Base-by-base conservation (phyloP, 179 eudicot genomes). In the Carnegiea gigantea region DNA sequence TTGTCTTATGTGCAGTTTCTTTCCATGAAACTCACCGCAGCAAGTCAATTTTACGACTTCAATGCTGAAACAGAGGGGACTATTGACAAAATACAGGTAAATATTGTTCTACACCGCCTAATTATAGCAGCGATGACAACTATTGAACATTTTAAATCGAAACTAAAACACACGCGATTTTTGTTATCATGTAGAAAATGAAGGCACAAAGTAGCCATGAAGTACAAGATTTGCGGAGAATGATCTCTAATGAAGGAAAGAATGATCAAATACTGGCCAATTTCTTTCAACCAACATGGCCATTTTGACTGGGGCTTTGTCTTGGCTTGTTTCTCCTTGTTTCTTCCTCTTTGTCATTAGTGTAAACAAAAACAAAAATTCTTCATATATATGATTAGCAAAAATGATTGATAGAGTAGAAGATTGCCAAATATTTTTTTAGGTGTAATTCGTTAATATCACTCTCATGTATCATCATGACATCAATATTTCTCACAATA, bases 1-100 rank as follows among this genome's bases (percentile, higher is more conserved):
- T 73, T 79, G 14, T 64, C 59, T 64, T 15, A 0, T 74, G 64
- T 12, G 21, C 9, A 87, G 89, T 87, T 87, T 77, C 82, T 87
- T 0, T 87, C 89, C 5, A 84, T 86, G 87, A 84, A 84, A 77
- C 87, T 87, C 75, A 85, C 89, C 18, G 85, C 85, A 13, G 89
- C 87, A 0, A 87, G 89, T 77, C 85, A 85, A 18, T 81, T 79
- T 71, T 40, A 81, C 8, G 88, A 86, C 71, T 86, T 84, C 77
- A 84, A 86, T 62, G 53, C 82, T 5, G 87, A 84, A 73, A 38
- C 57, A 2, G 83, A 87, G 18, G 83, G 84, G 18, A 73, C 73
- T 6, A 7, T n/a, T 2, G 84, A 84, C 15, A 87, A 79, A 51
- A 30, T 77, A 6, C 87, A 82, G 89, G 86, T 83, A 75, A 20